Conservation (phyloP, 1,284 basidiomycete genomes). For the Irpex sp. region DNA sequence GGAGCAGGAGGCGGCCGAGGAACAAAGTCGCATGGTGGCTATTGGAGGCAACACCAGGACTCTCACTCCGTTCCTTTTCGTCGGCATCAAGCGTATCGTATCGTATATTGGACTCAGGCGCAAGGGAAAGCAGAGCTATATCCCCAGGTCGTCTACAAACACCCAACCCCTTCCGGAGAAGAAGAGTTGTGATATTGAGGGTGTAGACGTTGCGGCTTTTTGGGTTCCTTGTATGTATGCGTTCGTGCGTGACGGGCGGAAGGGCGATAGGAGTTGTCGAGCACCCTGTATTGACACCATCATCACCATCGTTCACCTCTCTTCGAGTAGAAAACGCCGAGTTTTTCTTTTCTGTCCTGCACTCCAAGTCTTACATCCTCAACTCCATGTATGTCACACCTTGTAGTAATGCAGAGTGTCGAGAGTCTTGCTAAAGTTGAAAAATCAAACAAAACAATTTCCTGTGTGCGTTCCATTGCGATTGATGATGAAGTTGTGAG, state of each 20-base stretch:
- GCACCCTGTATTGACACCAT: background rate
- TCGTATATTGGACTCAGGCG: background rate
- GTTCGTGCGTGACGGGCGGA: background rate
- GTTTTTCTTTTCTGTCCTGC: too few species aligned
- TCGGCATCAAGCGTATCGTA: background rate
- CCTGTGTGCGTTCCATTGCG: background rate
- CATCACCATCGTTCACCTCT: background rate
- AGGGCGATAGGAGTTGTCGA: background rate
- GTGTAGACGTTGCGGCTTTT: constrained; percentile 25
- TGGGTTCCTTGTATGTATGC: constrained; percentile 21
- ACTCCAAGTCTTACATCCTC: too few species aligned
- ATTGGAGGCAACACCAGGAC: background rate
- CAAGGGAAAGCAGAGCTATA: constrained; percentile 15
- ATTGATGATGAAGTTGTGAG: background rate
- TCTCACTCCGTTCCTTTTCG: background rate
- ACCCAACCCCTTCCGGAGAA: background rate
- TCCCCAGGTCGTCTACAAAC: constrained; percentile 3
- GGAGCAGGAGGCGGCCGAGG: constrained; percentile 1
- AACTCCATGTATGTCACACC: background rate
- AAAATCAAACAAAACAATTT: background rate
- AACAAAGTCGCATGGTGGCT: background rate
- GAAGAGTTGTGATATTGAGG: constrained; percentile 9
- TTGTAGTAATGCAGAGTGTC: background rate
- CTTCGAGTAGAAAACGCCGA: background rate
- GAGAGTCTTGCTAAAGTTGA: background rate